Percentiles rank a stretch among this genome's conserved stretches.
phyloP scores from a whole-genome alignment of 2,329 filamentous ascomycete genomes.

The Colletotrichum phormii region DNA sequence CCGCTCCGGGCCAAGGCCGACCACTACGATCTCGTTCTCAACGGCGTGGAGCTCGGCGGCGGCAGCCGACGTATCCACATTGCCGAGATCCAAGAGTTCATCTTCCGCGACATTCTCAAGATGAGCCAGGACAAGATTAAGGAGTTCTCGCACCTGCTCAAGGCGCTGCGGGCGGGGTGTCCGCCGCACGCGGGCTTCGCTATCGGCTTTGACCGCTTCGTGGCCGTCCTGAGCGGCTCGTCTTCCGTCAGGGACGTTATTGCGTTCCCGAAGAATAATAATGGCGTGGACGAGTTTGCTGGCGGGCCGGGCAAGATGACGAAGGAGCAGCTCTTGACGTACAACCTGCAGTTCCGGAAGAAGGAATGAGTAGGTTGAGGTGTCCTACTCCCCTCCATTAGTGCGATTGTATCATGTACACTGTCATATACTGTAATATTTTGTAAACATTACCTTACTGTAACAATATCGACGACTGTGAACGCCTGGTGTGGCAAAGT shows the following conservation, averaged over 20 bases:
- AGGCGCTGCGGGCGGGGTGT: slow-evolving; percentile 85
- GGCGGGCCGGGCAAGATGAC: slow-evolving; percentile 79
- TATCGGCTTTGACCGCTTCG: slow-evolving; percentile 88
- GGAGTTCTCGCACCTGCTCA: slow-evolving; percentile 87
- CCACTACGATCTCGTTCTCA: slow-evolving; percentile 96
- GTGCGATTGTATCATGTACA: neutral
- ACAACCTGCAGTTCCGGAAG: slow-evolving; percentile 53
- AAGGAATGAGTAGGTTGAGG: neutral
- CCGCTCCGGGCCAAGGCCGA: slow-evolving; percentile 82
- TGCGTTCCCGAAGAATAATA: slow-evolving; percentile 94
- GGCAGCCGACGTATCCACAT: slow-evolving; percentile 94
- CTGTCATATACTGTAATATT: neutral
- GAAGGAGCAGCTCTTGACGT: slow-evolving; percentile 62
- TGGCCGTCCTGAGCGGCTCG: slow-evolving; percentile 81
- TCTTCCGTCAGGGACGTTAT: slow-evolving; percentile 92
- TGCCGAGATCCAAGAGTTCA: slow-evolving; percentile 82
- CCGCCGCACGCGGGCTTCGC: slow-evolving; percentile 96
- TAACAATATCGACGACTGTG: neutral
- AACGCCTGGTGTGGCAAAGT: too few species aligned
- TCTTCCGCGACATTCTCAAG: slow-evolving; percentile 85
- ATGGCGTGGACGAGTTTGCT: slow-evolving; percentile 87
- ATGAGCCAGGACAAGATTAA: slow-evolving; percentile 79
- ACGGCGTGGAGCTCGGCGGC: slow-evolving; percentile 93
- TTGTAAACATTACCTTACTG: neutral
- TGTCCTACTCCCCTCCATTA: neutral